Percentiles rank a stretch among this genome's conserved stretches.
These are phyloP conservation scores for Eutypa lata DNA, from an alignment of 2,329 filamentous ascomycete species.

Conservation along the genomic window DNA sequence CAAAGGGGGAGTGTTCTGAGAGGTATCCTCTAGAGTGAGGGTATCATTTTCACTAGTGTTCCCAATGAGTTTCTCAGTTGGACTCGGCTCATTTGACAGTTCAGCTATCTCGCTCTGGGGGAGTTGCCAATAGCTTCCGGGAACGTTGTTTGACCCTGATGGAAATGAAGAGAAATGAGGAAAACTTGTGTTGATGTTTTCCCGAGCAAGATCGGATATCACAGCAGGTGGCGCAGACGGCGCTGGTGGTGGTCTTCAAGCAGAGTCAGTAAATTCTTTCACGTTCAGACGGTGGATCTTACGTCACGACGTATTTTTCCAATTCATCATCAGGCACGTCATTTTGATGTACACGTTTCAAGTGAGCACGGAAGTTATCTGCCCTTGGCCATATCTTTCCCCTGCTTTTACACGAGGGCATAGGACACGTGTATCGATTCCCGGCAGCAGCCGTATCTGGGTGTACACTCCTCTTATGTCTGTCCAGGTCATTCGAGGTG, in stretches of 20 bases:
- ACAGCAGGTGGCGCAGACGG: slow-evolving; percentile 6
- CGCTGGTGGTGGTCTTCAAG: slow-evolving; percentile 6
- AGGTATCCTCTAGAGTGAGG: slow-evolving; percentile 1
- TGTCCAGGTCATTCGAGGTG: slow-evolving; percentile 75
- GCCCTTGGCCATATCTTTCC: slow-evolving; percentile 74
- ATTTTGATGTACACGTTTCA: slow-evolving; percentile 62
- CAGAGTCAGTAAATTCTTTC: slow-evolving; percentile 12
- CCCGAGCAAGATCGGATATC: slow-evolving; percentile 4
- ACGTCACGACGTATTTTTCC: slow-evolving; percentile 28
- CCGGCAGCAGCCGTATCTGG: slow-evolving; percentile 40
- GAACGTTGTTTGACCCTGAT: slow-evolving; percentile 4
- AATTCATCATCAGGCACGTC: slow-evolving; percentile 36
- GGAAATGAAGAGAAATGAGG: slow-evolving; percentile 7
- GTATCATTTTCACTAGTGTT: slow-evolving; percentile 7
- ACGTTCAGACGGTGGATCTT: slow-evolving; percentile 12
- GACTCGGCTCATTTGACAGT: slow-evolving; percentile 7
- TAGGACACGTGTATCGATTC: slow-evolving; percentile 58
- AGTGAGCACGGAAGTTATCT: slow-evolving; percentile 84
- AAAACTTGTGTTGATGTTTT: slow-evolving; percentile 2
- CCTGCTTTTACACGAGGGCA: slow-evolving; percentile 52
- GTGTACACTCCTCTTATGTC: slow-evolving; percentile 75
- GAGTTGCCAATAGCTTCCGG: slow-evolving; percentile 6
- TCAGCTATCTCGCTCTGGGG: slow-evolving; percentile 7
- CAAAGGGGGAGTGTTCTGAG: background rate
- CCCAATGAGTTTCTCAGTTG: slow-evolving; percentile 5